Evolutionary conservation across 2,329 filamentous ascomycete species (phyloP).

Genomic region (Diaporthe helianthi): DNA sequence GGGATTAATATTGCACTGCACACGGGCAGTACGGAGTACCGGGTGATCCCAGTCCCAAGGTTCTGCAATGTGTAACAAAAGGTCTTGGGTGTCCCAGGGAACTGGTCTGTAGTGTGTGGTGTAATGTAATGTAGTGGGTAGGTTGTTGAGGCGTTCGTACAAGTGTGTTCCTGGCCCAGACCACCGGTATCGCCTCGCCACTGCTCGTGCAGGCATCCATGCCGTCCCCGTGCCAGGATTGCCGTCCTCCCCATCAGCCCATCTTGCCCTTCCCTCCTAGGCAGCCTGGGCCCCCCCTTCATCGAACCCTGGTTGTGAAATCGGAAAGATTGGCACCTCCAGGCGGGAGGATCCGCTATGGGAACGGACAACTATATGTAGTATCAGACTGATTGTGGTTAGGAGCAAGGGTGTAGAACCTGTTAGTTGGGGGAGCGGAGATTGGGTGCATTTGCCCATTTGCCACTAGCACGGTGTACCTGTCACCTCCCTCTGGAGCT

Average conservation of each 20-base stretch:
- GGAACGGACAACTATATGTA: too few relatives aligned
- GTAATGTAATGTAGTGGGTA: neutral
- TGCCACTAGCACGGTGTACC: neutral
- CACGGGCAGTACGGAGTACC: too few relatives aligned
- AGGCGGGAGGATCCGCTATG: conserved; percentile 15
- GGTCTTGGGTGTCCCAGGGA: neutral
- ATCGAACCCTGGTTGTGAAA: neutral
- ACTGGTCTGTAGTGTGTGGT: neutral
- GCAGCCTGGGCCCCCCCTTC: neutral
- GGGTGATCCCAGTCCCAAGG: neutral
- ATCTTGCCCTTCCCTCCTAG: neutral
- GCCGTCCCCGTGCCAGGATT: neutral
- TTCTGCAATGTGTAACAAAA: conserved; percentile 13
- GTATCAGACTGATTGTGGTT: neutral
- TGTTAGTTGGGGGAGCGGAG: neutral
- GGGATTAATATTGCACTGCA: neutral
- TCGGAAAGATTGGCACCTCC: neutral
- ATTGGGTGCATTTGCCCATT: too few relatives aligned
- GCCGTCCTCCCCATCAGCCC: too few relatives aligned
- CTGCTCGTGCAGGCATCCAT: conserved; percentile 16
- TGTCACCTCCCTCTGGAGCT: neutral
- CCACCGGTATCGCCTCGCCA: conserved; percentile 24
- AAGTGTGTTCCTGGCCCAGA: conserved; percentile 17
- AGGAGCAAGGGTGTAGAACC: neutral
- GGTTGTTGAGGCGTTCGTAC: neutral